Percentiles rank a stretch among this genome's conserved stretches.
Evolutionary conservation across 148 eudicot species (phyloP).

Genomic region (Camellia sinensis): DNA sequence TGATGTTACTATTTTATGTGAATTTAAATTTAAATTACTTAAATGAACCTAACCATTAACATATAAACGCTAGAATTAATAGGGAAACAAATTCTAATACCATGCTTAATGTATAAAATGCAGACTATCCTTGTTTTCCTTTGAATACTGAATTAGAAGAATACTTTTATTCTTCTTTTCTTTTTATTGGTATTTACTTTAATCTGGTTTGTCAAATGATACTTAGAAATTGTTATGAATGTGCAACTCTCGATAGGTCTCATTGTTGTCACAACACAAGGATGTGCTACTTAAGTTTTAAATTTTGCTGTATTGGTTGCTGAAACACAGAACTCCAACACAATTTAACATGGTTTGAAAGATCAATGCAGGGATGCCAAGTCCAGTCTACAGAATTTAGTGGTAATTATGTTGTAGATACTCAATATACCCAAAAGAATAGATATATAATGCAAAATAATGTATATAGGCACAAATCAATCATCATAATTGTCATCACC

Average conservation of each 20-base stretch:
- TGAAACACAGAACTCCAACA: neutral
- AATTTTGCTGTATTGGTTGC: neutral
- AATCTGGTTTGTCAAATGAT: neutral
- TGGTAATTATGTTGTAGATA: no score
- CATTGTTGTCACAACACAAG: neutral
- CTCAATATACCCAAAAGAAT: no score
- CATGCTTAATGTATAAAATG: neutral
- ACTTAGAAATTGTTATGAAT: neutral
- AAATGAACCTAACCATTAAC: neutral
- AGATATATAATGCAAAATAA: neutral
- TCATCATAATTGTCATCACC: neutral
- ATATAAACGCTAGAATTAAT: neutral
- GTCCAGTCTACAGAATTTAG: neutral
- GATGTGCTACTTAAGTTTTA: neutral
- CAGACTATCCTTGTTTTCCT: neutral
- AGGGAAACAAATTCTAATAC: neutral
- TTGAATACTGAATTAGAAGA: neutral
- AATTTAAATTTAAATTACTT: neutral
- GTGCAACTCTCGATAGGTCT: neutral
- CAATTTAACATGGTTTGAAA: neutral
- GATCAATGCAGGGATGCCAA: neutral
- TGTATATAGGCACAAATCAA: neutral
- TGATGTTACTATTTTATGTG: neutral
- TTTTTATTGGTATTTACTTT: neutral
- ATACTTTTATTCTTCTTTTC: neutral